phyloP scores from a whole-genome alignment of 108 stramenopile genomes.

The Fistulifera pelliculosa region DNA sequence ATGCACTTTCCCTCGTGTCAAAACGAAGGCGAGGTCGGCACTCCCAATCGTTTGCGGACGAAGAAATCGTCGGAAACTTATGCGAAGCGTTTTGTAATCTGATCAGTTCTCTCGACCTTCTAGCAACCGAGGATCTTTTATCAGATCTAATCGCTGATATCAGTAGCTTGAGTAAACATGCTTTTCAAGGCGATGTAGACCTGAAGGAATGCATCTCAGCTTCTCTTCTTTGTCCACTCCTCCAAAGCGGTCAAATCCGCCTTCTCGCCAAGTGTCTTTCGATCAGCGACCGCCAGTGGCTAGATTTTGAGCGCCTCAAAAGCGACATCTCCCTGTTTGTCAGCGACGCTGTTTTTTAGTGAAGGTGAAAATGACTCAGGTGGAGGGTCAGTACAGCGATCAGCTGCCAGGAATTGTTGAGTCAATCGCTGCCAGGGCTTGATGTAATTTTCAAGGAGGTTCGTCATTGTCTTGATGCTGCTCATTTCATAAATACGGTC shows the following conservation, averaged over 20 bases:
- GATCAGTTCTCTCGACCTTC: neutral
- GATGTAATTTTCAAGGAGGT: neutral
- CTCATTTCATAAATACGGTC: neutral
- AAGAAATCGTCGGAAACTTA: neutral
- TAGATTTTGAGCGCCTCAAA: too few species aligned
- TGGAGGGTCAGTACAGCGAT: neutral
- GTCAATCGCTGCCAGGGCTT: too few species aligned
- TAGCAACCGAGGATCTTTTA: neutral
- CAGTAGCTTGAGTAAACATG: too few species aligned
- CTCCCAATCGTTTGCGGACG: too few species aligned
- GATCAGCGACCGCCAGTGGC: too few species aligned
- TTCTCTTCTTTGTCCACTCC: constrained; percentile 1
- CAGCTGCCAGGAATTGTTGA: too few species aligned
- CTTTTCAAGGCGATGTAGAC: too few species aligned
- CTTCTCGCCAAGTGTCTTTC: neutral
- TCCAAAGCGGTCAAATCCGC: neutral
- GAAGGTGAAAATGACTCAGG: neutral
- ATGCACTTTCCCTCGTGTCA: neutral
- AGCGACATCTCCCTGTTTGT: neutral
- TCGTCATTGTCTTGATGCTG: neutral
- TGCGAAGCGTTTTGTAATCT: constrained; percentile 3
- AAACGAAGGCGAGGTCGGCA: neutral
- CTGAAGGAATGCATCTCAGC: neutral
- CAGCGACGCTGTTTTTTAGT: neutral
- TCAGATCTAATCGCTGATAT: neutral